Evolutionary conservation across 2,329 filamentous ascomycete species (phyloP).

Genomic region (Colletotrichum orchidophilum): DNA sequence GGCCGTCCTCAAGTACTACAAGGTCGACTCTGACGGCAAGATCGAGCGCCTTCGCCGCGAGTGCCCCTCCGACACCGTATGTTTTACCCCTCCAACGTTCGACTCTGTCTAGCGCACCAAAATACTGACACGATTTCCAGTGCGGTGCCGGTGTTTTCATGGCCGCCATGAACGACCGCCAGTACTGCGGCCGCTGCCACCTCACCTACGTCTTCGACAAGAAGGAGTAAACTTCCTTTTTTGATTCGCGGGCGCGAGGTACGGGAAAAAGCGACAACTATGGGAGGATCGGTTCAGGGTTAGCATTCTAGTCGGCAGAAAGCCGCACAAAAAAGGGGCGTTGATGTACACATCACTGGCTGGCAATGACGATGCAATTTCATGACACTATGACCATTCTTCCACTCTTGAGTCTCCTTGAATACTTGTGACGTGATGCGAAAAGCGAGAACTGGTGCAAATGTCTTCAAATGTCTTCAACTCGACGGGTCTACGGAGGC

Average conservation of each 20-base stretch:
- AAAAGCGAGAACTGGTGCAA: background rate
- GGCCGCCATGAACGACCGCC: conserved; percentile 99
- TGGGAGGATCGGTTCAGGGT: conserved; percentile 32
- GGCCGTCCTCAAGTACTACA: conserved; percentile 99
- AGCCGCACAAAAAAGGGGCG: conserved; percentile 48
- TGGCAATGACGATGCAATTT: conserved; percentile 37
- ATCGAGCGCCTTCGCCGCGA: conserved; percentile 99
- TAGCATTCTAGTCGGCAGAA: conserved; percentile 38
- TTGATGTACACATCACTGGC: conserved; percentile 49
- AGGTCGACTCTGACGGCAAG: conserved; percentile 99
- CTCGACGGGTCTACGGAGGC: too few species aligned
- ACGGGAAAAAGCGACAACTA: conserved; percentile 14
- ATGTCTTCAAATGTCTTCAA: too few species aligned
- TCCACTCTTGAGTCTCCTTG: background rate
- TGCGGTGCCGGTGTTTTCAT: conserved; percentile 99
- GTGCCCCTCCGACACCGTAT: conserved; percentile 90
- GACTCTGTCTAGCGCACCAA: too few species aligned
- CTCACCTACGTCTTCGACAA: conserved; percentile 80
- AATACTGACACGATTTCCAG: conserved; percentile 58
- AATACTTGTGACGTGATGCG: background rate
- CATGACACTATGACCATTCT: conserved; percentile 28
- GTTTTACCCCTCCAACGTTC: conserved; percentile 46
- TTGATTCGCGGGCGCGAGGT: conserved; percentile 27
- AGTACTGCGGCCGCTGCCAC: conserved; percentile 88
- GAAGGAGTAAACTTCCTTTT: conserved; percentile 53